Evolutionary conservation across 1,139 yeast species (phyloP), one percentile per base, ranked within the genome.

Genomic region (Geotrichum phurueaensis): DNA sequence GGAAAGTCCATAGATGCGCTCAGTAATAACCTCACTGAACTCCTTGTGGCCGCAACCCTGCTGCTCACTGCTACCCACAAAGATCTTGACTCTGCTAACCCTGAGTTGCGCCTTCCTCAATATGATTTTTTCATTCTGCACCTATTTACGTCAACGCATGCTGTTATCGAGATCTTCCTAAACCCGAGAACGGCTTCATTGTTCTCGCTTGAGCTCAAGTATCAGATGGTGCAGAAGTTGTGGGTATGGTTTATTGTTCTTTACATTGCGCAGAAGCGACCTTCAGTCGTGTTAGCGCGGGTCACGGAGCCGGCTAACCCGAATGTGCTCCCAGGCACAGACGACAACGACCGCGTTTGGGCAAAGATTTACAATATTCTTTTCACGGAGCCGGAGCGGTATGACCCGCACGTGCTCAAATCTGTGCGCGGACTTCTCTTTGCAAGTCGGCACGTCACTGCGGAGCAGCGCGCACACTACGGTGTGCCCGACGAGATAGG

Each of bases 51-150:
- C 4, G 61, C 69, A 0, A 65, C 70, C 4, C 56, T 65, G 13
- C 54, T 68, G 36, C 63, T 70, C 43, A 61, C 67, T 1, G 67
- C 69, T 2, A 64, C 73, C 5, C 72, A 68, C 57, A 59, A 61
- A n/a, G 64, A 64, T 27, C 64, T 62, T 23, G 49, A 45, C 15
- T 31, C 18, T 20, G 20, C 10, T n/a, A 18, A 39, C 18, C 9
- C 18, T 7, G 10, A 39, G 22, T 10, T 39, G 6, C 20, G 54
- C n/a, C 62, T 67, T 12, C 68, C 70, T 0, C 61, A 54, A 15
- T 71, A 65, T 59, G 70, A 69, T 57, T 73, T 73, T 55, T 68
- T 68, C 57, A 58, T 72, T 27, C 63, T 73, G 27, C 75, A 73
- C 56, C 62, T 69, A 3, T 64, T 74, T 45, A 71, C 75, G 0